Percentiles rank a stretch among this genome's conserved stretches.
phyloP scores from a whole-genome alignment of 129 eudicot species.

The Arctium lappa region DNA sequence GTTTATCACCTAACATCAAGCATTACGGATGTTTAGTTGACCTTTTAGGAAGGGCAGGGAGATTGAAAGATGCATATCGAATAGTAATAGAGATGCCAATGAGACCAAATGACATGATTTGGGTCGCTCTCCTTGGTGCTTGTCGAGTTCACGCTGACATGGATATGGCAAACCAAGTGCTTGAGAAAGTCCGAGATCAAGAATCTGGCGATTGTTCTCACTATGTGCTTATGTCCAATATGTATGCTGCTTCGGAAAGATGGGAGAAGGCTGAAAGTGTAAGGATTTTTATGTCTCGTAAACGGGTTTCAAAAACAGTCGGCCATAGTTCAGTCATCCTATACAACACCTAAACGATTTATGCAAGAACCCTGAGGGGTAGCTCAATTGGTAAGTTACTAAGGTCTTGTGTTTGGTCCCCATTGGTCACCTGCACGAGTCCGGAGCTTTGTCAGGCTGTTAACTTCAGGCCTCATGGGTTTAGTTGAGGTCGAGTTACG shows the following conservation, averaged over 20 bases:
- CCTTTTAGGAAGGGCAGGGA: conserved; percentile 57
- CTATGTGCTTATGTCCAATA: conserved; percentile 28
- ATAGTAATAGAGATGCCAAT: conserved; percentile 46
- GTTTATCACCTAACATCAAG: conserved; percentile 35
- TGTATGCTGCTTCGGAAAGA: conserved; percentile 14
- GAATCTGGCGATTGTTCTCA: conserved; percentile 28
- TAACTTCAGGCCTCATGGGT: not conserved
- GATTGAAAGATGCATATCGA: conserved; percentile 44
- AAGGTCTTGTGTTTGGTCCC: not conserved
- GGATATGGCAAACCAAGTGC: conserved; percentile 26
- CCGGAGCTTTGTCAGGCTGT: not conserved
- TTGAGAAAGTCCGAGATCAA: conserved; percentile 27
- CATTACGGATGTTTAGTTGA: conserved; percentile 58
- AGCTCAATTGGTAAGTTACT: not conserved
- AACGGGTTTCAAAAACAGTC: not conserved
- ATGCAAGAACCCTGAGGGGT: not conserved
- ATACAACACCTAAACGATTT: no score
- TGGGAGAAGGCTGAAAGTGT: conserved; percentile 56
- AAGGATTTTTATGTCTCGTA: conserved; percentile 28
- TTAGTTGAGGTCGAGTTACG: not conserved
- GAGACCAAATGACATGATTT: conserved; percentile 44
- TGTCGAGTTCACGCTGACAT: conserved; percentile 40
- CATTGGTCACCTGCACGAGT: not conserved
- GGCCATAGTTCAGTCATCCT: not conserved
- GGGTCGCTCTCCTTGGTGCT: conserved; percentile 61